Percentiles rank a stretch among this genome's conserved stretches.
These are phyloP conservation scores for Fusarium phyllophilum DNA, from an alignment of 2,329 filamentous ascomycete genomes.

Conservation along the genomic window DNA sequence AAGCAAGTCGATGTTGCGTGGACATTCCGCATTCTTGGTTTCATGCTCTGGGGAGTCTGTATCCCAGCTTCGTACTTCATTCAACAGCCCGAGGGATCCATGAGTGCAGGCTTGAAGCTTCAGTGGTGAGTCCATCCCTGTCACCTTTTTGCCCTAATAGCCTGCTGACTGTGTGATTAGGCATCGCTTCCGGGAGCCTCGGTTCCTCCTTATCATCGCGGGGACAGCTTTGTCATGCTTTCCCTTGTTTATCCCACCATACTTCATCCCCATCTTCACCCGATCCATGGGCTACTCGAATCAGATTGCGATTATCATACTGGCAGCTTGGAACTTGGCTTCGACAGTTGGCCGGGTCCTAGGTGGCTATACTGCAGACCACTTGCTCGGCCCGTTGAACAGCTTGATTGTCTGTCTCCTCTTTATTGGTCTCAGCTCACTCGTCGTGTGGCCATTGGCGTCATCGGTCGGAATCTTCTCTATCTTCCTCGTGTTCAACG, in stretches of 20 bases:
- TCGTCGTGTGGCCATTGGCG: constrained; percentile 44
- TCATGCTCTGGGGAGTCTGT: constrained; percentile 45
- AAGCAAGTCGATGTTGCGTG: constrained; percentile 37
- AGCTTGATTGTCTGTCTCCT: constrained; percentile 42
- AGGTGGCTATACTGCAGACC: constrained; percentile 41
- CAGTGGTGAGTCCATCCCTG: constrained; percentile 36
- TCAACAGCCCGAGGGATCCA: constrained; percentile 21
- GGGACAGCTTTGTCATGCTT: constrained; percentile 44
- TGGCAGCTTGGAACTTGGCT: constrained; percentile 47
- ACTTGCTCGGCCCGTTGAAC: constrained; percentile 43
- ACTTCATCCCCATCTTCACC: constrained; percentile 42
- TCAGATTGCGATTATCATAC: constrained; percentile 35
- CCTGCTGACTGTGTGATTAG: background rate
- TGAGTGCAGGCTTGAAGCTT: constrained; percentile 22
- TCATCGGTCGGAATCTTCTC: constrained; percentile 40
- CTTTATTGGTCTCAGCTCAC: constrained; percentile 42
- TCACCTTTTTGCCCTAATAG: accelerated
- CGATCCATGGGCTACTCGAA: constrained; percentile 41
- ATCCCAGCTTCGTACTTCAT: constrained; percentile 45
- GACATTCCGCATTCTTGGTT: constrained; percentile 43
- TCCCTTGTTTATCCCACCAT: constrained; percentile 41
- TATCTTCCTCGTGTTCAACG: constrained; percentile 40
- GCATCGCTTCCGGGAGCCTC: constrained; percentile 42
- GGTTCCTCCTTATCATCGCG: constrained; percentile 39
- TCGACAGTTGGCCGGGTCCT: constrained; percentile 42